A percentile compares a stretch with the other conserved stretches of the same genome.
These are phyloP conservation scores for Saccharomycopsis javanensis DNA, from an alignment of 805 yeast genomes.

Conservation along the genomic window DNA sequence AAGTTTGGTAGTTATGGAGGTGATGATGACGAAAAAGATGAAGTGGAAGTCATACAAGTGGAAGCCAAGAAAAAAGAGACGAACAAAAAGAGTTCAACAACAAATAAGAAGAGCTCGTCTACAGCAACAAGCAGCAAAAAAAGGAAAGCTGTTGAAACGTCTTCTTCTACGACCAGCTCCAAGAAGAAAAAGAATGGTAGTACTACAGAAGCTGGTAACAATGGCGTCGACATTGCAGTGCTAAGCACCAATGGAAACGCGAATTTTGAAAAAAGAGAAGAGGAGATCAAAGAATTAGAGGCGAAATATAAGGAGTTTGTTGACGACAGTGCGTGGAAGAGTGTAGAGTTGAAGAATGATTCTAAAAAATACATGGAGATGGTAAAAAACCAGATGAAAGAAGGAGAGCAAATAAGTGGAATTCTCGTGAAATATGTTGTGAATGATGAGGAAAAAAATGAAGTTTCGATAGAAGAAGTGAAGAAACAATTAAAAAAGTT, in stretches of 20 bases:
- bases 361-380: neutral
- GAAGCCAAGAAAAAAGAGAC: neutral
- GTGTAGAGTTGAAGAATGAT: neutral
- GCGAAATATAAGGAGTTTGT: neutral
- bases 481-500: neutral
- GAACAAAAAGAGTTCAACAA: neutral
- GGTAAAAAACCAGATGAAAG: neutral
- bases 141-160: constrained; percentile 17
- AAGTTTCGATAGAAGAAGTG: neutral
- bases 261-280: constrained; percentile 8
- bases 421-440: neutral
- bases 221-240: constrained; percentile 21
- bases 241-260: constrained; percentile 2
- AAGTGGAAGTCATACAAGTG: constrained; percentile 20
- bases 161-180: constrained; percentile 14
- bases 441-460: neutral
- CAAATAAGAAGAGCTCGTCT: constrained; percentile 1
- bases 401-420: neutral
- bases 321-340: constrained; percentile 2
- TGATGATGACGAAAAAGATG: constrained; percentile 28
- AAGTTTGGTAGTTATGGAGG: constrained; percentile 33
- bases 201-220: constrained; percentile 13
- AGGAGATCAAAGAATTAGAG: constrained; percentile 6
- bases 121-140: constrained; percentile 14
- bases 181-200: constrained; percentile 17